Evolutionary conservation across 1,284 basidiomycete genomes (phyloP).

Genomic region (Sporisorium sorghi): DNA sequence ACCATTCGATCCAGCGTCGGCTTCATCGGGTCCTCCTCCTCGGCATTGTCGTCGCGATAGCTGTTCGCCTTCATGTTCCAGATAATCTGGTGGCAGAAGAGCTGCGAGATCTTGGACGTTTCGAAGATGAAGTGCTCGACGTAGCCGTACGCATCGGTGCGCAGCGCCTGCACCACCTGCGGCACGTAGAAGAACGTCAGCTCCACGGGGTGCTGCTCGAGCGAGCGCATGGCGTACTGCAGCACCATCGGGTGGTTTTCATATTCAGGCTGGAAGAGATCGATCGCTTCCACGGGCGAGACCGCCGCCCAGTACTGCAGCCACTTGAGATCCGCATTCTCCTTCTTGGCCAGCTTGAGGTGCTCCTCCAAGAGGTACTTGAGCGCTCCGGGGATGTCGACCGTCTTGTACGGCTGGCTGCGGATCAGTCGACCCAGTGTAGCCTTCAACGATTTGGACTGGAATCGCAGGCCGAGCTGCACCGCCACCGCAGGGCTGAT

Average conservation of each 20-base stretch:
- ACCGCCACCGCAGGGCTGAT: conserved; percentile 85
- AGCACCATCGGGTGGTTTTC: conserved; percentile 84
- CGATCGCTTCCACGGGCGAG: conserved; percentile 76
- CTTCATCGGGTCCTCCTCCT: conserved; percentile 90
- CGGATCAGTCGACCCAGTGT: conserved; percentile 83
- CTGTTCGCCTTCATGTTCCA: conserved; percentile 99
- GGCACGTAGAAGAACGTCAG: conserved; percentile 99
- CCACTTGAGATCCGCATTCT: conserved; percentile 73
- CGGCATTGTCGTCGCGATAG: conserved; percentile 82
- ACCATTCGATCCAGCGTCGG: conserved; percentile 90
- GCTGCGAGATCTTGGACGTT: conserved; percentile 94
- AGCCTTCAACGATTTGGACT: conserved; percentile 74
- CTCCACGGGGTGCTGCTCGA: conserved; percentile 93
- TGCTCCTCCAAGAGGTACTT: conserved; percentile 85
- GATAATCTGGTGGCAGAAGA: conserved; percentile 99
- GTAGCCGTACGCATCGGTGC: conserved; percentile 82
- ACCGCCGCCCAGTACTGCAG: conserved; percentile 89
- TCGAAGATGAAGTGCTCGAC: conserved; percentile 96
- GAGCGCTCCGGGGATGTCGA: conserved; percentile 83
- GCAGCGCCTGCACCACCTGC: conserved; percentile 94
- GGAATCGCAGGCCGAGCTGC: conserved; percentile 87
- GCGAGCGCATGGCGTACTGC: conserved; percentile 95
- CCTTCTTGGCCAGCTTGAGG: conserved; percentile 75
- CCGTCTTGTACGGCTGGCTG: conserved; percentile 78
- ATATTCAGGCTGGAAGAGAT: conserved; percentile 63